phyloP scores from a whole-genome alignment of 148 eudicot species.

The Chenopodium formosanum region DNA sequence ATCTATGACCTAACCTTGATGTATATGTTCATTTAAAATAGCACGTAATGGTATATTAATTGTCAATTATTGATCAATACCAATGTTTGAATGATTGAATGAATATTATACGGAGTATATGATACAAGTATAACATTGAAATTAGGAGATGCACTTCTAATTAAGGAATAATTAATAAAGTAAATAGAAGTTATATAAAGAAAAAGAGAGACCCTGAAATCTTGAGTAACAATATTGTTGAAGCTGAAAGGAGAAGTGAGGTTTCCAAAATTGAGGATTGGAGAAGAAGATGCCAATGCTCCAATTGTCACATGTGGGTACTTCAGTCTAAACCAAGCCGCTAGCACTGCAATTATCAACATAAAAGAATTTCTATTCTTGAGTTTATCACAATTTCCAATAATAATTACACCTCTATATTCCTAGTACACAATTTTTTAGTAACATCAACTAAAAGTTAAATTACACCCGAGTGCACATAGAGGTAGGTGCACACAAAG shows the following conservation, averaged over 20 bases:
- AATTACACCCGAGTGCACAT: too few relatives aligned
- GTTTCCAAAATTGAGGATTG: slow-evolving; percentile 73
- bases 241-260: slow-evolving; percentile 70
- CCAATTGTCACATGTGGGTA: slow-evolving; percentile 89
- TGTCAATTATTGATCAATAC: neutral
- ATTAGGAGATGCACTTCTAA: neutral
- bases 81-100: neutral
- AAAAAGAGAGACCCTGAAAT: slow-evolving; percentile 53
- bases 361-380: neutral
- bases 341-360: slow-evolving; percentile 55
- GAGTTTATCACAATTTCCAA: slow-evolving; percentile 13
- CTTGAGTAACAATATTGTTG: slow-evolving; percentile 64
- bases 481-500: too few relatives aligned
- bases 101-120: too few relatives aligned
- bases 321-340: slow-evolving; percentile 92
- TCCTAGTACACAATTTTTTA: neutral
- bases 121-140: too few relatives aligned
- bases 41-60: too few relatives aligned
- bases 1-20: too few relatives aligned
- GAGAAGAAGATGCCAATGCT: slow-evolving; percentile 90
- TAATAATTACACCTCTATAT: neutral
- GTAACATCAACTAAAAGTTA: neutral
- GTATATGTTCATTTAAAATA: too few relatives aligned
- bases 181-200: neutral
- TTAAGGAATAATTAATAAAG: too few relatives aligned